Evolutionary conservation across 1,284 basidiomycete genomes (phyloP), one percentile per base, ranked within the genome.

Genomic region (Coniophora puteana): DNA sequence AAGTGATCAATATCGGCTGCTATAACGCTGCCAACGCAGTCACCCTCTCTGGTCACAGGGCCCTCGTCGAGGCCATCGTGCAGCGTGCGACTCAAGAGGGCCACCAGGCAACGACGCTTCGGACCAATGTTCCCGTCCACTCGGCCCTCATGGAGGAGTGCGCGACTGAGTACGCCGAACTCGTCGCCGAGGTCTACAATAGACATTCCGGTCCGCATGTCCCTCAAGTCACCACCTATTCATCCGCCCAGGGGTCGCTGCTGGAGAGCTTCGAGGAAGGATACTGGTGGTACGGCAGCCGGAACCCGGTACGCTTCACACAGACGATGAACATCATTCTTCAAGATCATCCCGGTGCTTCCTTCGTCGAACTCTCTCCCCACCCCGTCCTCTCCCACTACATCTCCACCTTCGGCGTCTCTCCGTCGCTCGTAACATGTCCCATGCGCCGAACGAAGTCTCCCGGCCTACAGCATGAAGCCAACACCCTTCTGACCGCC

Each of bases 351-450:
- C 49, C 50, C 8, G 46, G 45, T 24, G 50, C 56, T 13, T 47
- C 41, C 4, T 64, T 61, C 46, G 36, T 67, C 7, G 66, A 67
- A 36, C 48, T 68, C 21, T 45, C 51, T 10, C 64, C 67, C 4
- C 66, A 68, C 41, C 65, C 66, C 1, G 66, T 59, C 2, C 53
- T 69, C 1, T 51, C 59, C 4, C 47, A 51, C 16, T 69, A 67
- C 43, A 35, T 67, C 14, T 30, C 48, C 0, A 45, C 38, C 32
- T 51, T 54, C 38, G 54, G 46, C 12, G 58, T 14, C 33, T 45
- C 43, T 34, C 34, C 25, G 11, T 20, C 43, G 8, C 43, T 48
- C 8, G 52, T 66, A n/a, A 41, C 55, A 7, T 59, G 60, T 38
- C 59, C 63, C 4, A 48, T 65, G 36, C 54, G 57, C 4, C 54